phyloP scores from a whole-genome alignment of 2,329 filamentous ascomycete species.

The Ploettnerulaceae sp. region DNA sequence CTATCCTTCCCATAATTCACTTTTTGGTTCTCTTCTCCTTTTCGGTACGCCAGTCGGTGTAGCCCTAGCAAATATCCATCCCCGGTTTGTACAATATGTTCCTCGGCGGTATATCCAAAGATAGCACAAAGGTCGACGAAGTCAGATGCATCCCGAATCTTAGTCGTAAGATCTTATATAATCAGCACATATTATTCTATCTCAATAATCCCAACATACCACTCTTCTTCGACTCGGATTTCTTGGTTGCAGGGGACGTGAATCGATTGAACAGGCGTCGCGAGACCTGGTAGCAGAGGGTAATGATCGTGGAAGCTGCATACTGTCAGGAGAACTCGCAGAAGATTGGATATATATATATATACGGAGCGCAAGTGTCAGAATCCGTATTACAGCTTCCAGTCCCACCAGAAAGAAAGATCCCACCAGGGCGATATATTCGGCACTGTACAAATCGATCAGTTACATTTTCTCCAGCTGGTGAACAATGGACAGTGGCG shows the following conservation, averaged over 20 bases:
- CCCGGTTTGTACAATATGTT: slow-evolving; percentile 90
- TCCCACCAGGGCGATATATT: slow-evolving; percentile 81
- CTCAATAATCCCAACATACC: slow-evolving; percentile 53
- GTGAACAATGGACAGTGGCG: background rate
- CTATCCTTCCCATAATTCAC: slow-evolving; percentile 69
- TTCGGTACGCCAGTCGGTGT: slow-evolving; percentile 78
- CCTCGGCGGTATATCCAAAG: slow-evolving; percentile 89
- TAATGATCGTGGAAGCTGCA: slow-evolving; percentile 71
- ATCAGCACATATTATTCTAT: slow-evolving; percentile 53
- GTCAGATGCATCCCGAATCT: slow-evolving; percentile 80
- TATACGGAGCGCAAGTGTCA: slow-evolving; percentile 84
- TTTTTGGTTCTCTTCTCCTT: slow-evolving; percentile 71
- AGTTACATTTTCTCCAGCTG: background rate
- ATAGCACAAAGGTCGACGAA: slow-evolving; percentile 91
- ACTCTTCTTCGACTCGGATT: slow-evolving; percentile 63
- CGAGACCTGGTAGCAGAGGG: slow-evolving; percentile 76
- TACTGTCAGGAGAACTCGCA: slow-evolving; percentile 8
- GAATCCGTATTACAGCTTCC: slow-evolving; percentile 76
- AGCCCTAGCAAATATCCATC: slow-evolving; percentile 91
- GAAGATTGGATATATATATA: background rate
- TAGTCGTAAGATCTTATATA: slow-evolving; percentile 57
- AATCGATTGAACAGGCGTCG: slow-evolving; percentile 77
- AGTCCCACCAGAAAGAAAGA: slow-evolving; percentile 80
- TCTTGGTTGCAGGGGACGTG: slow-evolving; percentile 63
- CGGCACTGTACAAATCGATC: slow-evolving; percentile 48